Base-by-base conservation (phyloP, 129 eudicot genomes). In the Helichrysum umbraculigerum region DNA sequence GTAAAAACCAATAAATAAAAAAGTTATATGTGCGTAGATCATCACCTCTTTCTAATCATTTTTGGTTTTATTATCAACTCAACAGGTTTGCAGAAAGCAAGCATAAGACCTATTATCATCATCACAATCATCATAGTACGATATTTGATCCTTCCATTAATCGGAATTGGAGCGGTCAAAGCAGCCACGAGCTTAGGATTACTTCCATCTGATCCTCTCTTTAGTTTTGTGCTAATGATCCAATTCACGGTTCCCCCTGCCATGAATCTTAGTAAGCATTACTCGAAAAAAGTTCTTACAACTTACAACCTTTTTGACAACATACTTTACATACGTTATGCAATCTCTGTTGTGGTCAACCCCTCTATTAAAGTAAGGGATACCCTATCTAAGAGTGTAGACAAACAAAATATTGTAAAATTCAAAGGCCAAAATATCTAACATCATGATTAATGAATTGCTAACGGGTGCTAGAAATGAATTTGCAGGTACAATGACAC, bases 231-330 rank as follows among this genome's bases (percentile, higher is more conserved):
- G 77, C 86, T 91, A 64, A 79, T 94, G 93, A 75, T 91, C 81
- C 99, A 94, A 77, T 94, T 82, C 69, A 47, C 84, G 22, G 79
- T 94, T n/a, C 99, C 99, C 44, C 99, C 99, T 58, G 99, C 97
- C 51, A 90, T 87, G 96, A 90, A 82, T 70, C 81, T 94, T 6
- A 89, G 98, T 90, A 86, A 86, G 82, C 8, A 34, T 28, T 71
- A 12, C 62, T 52, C 20, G 39, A 35, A 68, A 50, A 50, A 70
- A n/a, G 21, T 4, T 72, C 10, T 7, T 25, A 39, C 32, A 58
- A 28, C 10, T 7, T 25, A 39, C 32, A 58, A 28, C 65, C 0
- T 7, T 21, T 8, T 2, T 59, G 37, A 63, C 1, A 3, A 30
- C 11, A 15, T 28, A 5, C 9, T 29, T 14, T 8, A 30, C 14